Evolutionary conservation across 108 stramenopile species (phyloP).

Genomic region (Chaetoceros muelleri): DNA sequence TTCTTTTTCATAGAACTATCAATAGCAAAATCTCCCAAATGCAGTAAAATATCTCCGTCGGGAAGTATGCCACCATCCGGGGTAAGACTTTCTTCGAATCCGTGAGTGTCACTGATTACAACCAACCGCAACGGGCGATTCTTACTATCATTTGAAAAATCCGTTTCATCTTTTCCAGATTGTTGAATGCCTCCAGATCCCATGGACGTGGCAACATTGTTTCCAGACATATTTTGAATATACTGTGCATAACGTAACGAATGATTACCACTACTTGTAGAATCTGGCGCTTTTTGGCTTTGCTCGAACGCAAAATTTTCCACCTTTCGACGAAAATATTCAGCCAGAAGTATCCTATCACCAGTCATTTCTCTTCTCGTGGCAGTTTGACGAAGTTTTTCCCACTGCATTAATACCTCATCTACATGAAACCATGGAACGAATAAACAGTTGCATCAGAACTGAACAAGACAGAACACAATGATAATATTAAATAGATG

Average conservation of each 20-base stretch:
- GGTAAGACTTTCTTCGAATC: constrained; percentile 43
- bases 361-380: constrained; percentile 41
- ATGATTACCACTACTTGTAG: not conserved
- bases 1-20: constrained; percentile 22
- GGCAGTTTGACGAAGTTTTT: constrained; percentile 23
- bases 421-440: too few relatives aligned
- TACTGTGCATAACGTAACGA: not conserved
- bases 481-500: too few relatives aligned
- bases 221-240: not conserved
- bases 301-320: constrained; percentile 4
- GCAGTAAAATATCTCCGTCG: constrained; percentile 50
- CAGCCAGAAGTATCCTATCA: constrained; percentile 52
- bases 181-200: constrained; percentile 3
- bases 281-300: not conserved
- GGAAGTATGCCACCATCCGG: constrained; percentile 31
- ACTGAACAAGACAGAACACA: too few relatives aligned
- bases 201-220: constrained; percentile 5
- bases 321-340: constrained; percentile 45
- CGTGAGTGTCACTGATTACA: constrained; percentile 65
- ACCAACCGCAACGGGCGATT: constrained; percentile 33
- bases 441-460: too few relatives aligned
- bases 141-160: constrained; percentile 11
- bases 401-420: constrained; percentile 31
- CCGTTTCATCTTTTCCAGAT: constrained; percentile 1
- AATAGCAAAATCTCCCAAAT: constrained; percentile 64